Evolutionary conservation across 345 rosid species (phyloP), one percentile per base, ranked within the genome.

Genomic region (Rhodamnia rubescens): DNA sequence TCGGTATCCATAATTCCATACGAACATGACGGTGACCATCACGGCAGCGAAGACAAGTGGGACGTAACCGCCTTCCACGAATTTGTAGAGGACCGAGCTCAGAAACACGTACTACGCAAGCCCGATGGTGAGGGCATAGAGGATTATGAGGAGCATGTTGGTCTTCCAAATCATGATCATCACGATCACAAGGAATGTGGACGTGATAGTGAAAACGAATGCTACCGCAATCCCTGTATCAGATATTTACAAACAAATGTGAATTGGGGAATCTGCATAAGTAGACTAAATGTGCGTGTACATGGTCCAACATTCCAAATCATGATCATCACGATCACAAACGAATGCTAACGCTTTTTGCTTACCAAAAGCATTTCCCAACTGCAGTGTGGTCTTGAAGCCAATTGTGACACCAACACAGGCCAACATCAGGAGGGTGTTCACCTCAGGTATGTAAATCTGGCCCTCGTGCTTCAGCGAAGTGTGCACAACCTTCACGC

Each of bases 311-410:
- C n/a, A n/a, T n/a, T n/a, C n/a, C n/a, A n/a, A n/a, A n/a, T n/a
- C n/a, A n/a, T n/a, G n/a, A n/a, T n/a, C n/a, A n/a, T n/a, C n/a
- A n/a, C n/a, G n/a, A n/a, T n/a, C n/a, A n/a, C n/a, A n/a, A n/a
- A n/a, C n/a, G n/a, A n/a, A n/a, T n/a, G n/a, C n/a, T n/a, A n/a
- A n/a, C n/a, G n/a, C n/a, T n/a, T n/a, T n/a, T 9, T 27, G 24
- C 27, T 84, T 88, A 88, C 91, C 92, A 64, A 86, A 90, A 16
- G 92, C 92, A 87, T 90, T 89, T 56, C 90, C 88, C 16, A 90
- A 82, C 52, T 82, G 47, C 52, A 84, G 6, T 20, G 91, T 89
- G 88, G 57, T 87, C 81, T 89, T 84, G 86, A 90, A 88, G 80
- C 88, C 86, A 74, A 89, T 84, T 29, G 91, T 89, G 80, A 90